A percentile compares a stretch with the other conserved stretches of the same genome.
These are phyloP conservation scores for Flammula alnicola DNA, from an alignment of 1,284 basidiomycete genomes.

Conservation along the genomic window DNA sequence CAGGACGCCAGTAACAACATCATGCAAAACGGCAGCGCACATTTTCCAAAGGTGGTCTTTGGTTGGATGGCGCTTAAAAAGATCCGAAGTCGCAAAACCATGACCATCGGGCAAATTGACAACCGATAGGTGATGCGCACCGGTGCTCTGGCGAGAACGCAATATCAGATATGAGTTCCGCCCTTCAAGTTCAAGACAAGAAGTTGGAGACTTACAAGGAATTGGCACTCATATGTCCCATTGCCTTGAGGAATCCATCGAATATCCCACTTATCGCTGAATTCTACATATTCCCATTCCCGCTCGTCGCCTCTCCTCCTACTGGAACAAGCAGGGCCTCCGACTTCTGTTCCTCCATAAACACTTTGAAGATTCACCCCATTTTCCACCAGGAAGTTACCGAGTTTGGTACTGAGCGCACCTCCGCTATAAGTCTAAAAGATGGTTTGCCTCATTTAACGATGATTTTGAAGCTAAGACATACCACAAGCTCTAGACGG, in stretches of 20 bases:
- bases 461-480: conserved; percentile 1
- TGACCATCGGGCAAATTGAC: conserved; percentile 28
- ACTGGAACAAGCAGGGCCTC: conserved; percentile 5
- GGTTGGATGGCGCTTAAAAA: conserved; percentile 37
- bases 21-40: conserved; percentile 28
- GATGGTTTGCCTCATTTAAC: not conserved
- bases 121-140: conserved; percentile 30
- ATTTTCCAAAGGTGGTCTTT: conserved; percentile 41
- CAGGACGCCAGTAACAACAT: not conserved
- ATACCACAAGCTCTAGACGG: conserved; percentile 26
- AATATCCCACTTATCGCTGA: conserved; percentile 29
- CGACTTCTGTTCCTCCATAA: conserved; percentile 22
- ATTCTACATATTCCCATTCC: conserved; percentile 33
- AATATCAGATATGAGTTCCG: not conserved
- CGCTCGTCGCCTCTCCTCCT: conserved; percentile 6
- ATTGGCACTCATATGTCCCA: conserved; percentile 44
- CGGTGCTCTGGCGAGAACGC: conserved; percentile 23
- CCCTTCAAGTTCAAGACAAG: not conserved
- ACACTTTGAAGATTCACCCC: conserved; percentile 11
- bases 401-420: conserved; percentile 11
- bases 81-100: conserved; percentile 41
- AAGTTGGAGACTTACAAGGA: conserved; percentile 34
- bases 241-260: conserved; percentile 43
- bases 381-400: conserved; percentile 5
- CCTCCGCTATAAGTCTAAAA: conserved; percentile 9